Conservation (phyloP, 2,329 filamentous ascomycete species). For the Pseudogymnoascus sp. region DNA sequence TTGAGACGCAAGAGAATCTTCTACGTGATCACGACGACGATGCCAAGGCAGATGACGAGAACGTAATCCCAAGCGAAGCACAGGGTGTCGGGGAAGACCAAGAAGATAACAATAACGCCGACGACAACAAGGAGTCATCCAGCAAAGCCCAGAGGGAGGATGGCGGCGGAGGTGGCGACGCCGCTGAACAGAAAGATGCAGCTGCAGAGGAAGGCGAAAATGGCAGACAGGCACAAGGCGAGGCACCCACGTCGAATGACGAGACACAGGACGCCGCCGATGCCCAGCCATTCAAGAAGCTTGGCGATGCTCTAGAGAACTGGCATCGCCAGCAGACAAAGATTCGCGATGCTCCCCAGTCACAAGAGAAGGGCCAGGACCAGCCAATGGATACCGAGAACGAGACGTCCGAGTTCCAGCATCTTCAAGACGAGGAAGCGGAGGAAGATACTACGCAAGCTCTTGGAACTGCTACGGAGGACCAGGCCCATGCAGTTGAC, state of each 20-base stretch:
- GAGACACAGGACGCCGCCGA: slow-evolving; percentile 35
- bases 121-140: slow-evolving; percentile 53
- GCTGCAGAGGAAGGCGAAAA: slow-evolving; percentile 55
- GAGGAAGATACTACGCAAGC: slow-evolving; percentile 76
- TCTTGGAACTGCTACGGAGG: slow-evolving; percentile 77
- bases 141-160: slow-evolving; percentile 56
- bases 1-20: slow-evolving; percentile 39
- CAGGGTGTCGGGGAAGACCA: slow-evolving; percentile 58
- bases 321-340: slow-evolving; percentile 87
- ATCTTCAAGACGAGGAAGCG: slow-evolving; percentile 75
- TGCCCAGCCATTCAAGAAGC: slow-evolving; percentile 78
- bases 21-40: slow-evolving; percentile 36
- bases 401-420: slow-evolving; percentile 88
- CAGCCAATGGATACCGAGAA: slow-evolving; percentile 36
- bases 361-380: slow-evolving; percentile 32
- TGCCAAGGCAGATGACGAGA: slow-evolving; percentile 47
- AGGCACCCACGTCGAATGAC: slow-evolving; percentile 29
- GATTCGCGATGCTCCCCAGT: slow-evolving; percentile 49
- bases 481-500: slow-evolving; percentile 78
- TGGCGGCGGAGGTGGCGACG: slow-evolving; percentile 56
- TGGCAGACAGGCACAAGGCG: slow-evolving; percentile 34
- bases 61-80: slow-evolving; percentile 53
- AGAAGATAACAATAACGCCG: slow-evolving; percentile 48
- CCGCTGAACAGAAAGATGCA: slow-evolving; percentile 54
- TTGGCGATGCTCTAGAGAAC: slow-evolving; percentile 83